phyloP scores from a whole-genome alignment of 2,329 filamentous ascomycete species.

The Truncatella angustata region DNA sequence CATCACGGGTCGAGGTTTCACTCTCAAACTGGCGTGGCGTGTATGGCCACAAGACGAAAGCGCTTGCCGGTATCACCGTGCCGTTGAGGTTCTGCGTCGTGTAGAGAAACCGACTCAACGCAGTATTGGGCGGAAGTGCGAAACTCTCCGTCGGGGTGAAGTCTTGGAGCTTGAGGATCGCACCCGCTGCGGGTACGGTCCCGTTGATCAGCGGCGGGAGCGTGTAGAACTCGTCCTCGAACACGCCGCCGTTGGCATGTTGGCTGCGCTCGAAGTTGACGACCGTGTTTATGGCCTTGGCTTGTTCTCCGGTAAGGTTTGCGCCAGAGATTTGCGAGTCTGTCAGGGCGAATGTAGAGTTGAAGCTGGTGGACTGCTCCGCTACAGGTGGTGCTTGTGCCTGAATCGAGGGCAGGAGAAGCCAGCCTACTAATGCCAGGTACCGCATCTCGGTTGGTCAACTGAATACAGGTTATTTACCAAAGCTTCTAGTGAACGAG shows the following conservation, averaged over 20 bases:
- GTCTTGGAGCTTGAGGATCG: neutral
- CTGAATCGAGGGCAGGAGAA: too few relatives aligned
- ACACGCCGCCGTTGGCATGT: neutral
- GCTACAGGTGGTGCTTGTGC: too few relatives aligned
- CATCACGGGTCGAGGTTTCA: neutral
- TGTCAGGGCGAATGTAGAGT: too few relatives aligned
- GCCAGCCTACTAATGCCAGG: too few relatives aligned
- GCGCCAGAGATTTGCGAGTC: neutral
- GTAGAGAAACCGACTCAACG: conserved; percentile 9
- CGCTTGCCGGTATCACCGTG: conserved; percentile 9
- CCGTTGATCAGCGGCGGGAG: neutral
- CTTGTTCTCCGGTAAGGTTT: neutral
- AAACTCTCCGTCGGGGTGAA: conserved; percentile 7
- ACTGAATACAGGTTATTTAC: too few relatives aligned
- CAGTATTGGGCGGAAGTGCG: conserved; percentile 5
- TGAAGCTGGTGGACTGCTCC: too few relatives aligned
- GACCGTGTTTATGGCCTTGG: neutral
- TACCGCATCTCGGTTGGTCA: too few relatives aligned
- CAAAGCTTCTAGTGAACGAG: too few relatives aligned
- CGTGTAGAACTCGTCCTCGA: neutral
- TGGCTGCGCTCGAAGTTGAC: conserved; percentile 3
- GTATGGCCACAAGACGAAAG: conserved; percentile 11
- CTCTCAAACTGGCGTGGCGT: conserved; percentile 1
- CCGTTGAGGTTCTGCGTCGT: conserved; percentile 11
- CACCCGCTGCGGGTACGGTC: neutral